Evolutionary conservation across 2,329 filamentous ascomycete genomes (phyloP).

Genomic region (Colletotrichum chlorophyti): DNA sequence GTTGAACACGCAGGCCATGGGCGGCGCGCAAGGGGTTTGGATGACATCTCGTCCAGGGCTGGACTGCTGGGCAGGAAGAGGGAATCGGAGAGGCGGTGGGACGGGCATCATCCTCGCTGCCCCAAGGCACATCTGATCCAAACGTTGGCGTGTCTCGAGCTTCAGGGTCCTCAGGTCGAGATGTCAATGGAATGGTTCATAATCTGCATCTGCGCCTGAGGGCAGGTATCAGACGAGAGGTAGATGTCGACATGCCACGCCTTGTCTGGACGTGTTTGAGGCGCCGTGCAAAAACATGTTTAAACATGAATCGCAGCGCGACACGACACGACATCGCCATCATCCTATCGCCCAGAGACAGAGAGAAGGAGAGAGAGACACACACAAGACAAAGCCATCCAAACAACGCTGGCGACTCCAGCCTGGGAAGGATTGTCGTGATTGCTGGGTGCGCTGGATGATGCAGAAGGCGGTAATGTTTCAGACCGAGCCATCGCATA

Average conservation of each 20-base stretch:
- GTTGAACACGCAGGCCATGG: slow-evolving; percentile 25
- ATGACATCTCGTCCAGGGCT: background rate
- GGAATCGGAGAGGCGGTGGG: slow-evolving; percentile 22
- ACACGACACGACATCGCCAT: no score
- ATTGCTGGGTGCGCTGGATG: slow-evolving; percentile 8
- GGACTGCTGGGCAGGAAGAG: background rate
- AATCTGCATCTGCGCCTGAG: background rate
- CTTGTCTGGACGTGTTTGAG: slow-evolving; percentile 11
- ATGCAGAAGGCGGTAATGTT: slow-evolving; percentile 12
- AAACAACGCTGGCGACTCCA: no score
- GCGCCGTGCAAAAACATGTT: background rate
- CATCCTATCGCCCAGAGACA: no score
- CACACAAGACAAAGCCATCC: no score
- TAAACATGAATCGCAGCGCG: slow-evolving; percentile 11
- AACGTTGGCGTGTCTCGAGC: slow-evolving; percentile 6
- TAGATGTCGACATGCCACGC: no score
- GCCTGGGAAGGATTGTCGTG: background rate
- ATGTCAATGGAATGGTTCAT: slow-evolving; percentile 2
- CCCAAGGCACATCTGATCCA: background rate
- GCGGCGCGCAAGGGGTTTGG: slow-evolving; percentile 11
- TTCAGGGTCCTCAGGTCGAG: slow-evolving; percentile 4
- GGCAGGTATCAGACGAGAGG: slow-evolving; percentile 11
- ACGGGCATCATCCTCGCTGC: slow-evolving; percentile 19
- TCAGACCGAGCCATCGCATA: slow-evolving; percentile 10
- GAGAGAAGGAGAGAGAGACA: no score